phyloP scores from a whole-genome alignment of 352 stramenopile genomes.

The Globisporangium barbulae region DNA sequence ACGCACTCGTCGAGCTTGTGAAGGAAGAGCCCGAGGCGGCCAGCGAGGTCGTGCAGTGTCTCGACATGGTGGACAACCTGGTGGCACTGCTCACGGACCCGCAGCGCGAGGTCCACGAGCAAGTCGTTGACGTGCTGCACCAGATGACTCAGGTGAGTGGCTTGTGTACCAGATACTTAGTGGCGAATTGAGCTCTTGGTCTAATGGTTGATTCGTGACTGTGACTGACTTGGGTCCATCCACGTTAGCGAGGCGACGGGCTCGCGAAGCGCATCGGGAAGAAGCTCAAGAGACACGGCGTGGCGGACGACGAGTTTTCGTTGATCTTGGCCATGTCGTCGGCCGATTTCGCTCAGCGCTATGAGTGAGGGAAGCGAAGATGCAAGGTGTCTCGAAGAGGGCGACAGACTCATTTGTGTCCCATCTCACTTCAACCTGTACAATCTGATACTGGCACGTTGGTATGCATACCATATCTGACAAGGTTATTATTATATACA shows the following conservation, averaged over 20 bases:
- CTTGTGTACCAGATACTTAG: neutral
- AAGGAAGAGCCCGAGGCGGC: slow-evolving; percentile 25
- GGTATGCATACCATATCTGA: neutral
- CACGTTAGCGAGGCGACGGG: slow-evolving; percentile 12
- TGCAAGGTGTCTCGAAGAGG: neutral
- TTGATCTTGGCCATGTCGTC: slow-evolving; percentile 12
- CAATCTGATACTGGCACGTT: neutral
- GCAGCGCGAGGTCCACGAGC: slow-evolving; percentile 22
- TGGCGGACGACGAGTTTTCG: slow-evolving; percentile 18
- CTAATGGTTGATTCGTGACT: neutral
- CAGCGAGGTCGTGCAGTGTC: slow-evolving; percentile 41
- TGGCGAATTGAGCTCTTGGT: neutral
- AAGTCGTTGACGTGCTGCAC: slow-evolving; percentile 26
- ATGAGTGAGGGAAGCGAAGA: neutral
- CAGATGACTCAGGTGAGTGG: slow-evolving; percentile 17
- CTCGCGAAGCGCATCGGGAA: slow-evolving; percentile 32
- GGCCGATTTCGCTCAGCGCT: neutral
- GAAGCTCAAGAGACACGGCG: slow-evolving; percentile 27
- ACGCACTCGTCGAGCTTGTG: slow-evolving; percentile 29
- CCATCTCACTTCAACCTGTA: slow-evolving; percentile 1
- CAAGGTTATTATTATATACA: neutral
- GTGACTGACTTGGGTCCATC: neutral
- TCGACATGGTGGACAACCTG: slow-evolving; percentile 52
- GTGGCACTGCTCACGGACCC: slow-evolving; percentile 26
- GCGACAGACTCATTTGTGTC: neutral